A percentile compares a stretch with the other conserved stretches of the same genome.
These are phyloP conservation scores for Aspergillus sp. DNA, from an alignment of 2,329 filamentous ascomycete genomes.

Conservation along the genomic window DNA sequence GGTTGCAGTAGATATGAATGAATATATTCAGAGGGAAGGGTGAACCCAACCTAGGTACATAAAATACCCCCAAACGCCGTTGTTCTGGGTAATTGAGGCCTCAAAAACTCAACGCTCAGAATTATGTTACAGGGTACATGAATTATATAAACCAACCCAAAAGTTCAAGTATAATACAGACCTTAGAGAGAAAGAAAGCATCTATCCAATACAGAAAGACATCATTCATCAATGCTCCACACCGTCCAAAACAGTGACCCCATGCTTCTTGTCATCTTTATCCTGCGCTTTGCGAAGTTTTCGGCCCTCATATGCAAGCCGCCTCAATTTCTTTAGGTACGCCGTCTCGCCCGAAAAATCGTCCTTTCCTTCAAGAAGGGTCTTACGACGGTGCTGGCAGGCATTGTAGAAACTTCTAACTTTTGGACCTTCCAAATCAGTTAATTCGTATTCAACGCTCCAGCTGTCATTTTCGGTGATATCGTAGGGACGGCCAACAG, in stretches of 20 bases:
- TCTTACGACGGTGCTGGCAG: constrained; percentile 57
- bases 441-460: constrained; percentile 75
- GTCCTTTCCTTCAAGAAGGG: constrained; percentile 40
- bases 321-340: constrained; percentile 41
- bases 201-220: not conserved
- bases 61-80: not conserved
- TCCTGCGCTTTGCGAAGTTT: constrained; percentile 58
- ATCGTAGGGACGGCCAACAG: constrained; percentile 60
- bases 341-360: constrained; percentile 44
- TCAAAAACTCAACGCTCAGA: not conserved
- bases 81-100: not conserved
- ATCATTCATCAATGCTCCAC: not conserved
- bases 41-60: not conserved
- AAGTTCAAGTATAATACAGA: not conserved
- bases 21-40: not conserved
- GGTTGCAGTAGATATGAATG: not conserved
- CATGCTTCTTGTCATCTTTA: constrained; percentile 48
- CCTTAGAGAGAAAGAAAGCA: not conserved
- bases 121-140: not conserved
- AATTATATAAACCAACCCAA: not conserved
- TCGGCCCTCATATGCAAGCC: constrained; percentile 57
- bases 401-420: constrained; percentile 56
- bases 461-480: constrained; percentile 56
- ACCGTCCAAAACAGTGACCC: constrained; percentile 32
- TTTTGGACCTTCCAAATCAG: constrained; percentile 54